Percentiles rank a stretch among this genome's conserved stretches.
Evolutionary conservation across 2,329 filamentous ascomycete species (phyloP).

Genomic region (Arthrobotrys sinensis): DNA sequence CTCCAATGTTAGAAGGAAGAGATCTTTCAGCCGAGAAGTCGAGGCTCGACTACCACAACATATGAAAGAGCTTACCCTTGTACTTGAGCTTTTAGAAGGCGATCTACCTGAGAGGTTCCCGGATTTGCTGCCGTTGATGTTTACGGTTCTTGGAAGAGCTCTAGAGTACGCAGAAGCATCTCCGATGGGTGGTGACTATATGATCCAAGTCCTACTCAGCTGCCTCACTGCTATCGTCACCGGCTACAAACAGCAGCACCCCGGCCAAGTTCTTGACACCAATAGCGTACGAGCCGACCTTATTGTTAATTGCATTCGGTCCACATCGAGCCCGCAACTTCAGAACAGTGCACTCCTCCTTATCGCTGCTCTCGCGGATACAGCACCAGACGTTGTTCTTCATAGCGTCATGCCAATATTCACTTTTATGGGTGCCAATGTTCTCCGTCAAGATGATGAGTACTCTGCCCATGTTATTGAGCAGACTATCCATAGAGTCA

Average conservation of each 20-base stretch:
- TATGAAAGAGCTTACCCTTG: conserved; percentile 84
- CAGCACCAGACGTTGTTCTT: conserved; percentile 89
- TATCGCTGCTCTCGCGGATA: conserved; percentile 86
- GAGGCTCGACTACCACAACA: conserved; percentile 49
- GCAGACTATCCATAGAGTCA: conserved; percentile 92
- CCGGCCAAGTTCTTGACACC: conserved; percentile 74
- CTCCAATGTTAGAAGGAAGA: conserved; percentile 66
- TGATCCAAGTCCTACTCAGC: conserved; percentile 76
- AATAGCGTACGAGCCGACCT: conserved; percentile 88
- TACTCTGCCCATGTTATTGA: conserved; percentile 97
- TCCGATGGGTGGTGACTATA: conserved; percentile 82
- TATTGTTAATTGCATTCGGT: conserved; percentile 93
- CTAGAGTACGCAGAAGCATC: conserved; percentile 86
- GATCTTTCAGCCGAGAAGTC: conserved; percentile 75
- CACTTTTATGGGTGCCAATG: conserved; percentile 94
- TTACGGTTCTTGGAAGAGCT: conserved; percentile 83
- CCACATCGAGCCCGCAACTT: conserved; percentile 90
- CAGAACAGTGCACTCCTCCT: conserved; percentile 92
- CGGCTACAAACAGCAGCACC: conserved; percentile 43
- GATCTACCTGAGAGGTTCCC: conserved; percentile 81
- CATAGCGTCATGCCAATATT: conserved; percentile 99
- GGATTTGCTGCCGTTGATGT: conserved; percentile 84
- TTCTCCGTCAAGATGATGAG: conserved; percentile 92
- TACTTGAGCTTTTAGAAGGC: conserved; percentile 88
- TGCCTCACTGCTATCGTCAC: conserved; percentile 86